phyloP scores from a whole-genome alignment of 495 filamentous ascomycete species.

The Lichenothelia convexa region DNA sequence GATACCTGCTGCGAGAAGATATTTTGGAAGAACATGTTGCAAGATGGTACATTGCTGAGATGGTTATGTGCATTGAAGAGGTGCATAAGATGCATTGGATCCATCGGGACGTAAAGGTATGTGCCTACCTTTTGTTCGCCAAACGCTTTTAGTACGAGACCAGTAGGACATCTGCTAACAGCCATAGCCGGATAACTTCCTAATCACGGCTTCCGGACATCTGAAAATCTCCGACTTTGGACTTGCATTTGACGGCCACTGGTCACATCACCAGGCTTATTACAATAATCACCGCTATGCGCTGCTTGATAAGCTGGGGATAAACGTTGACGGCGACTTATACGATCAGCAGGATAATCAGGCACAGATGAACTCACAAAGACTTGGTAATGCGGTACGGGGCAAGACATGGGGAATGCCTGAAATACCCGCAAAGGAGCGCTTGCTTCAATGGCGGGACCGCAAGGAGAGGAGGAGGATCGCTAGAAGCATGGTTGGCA shows the following conservation, averaged over 20 bases:
- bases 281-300: constrained; percentile 65
- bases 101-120: constrained; percentile 91
- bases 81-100: constrained; percentile 75
- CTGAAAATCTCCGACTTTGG: constrained; percentile 93
- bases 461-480: constrained; percentile 50
- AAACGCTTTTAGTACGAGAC: no score
- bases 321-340: constrained; percentile 55
- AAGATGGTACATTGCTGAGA: constrained; percentile 80
- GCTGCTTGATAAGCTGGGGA: constrained; percentile 54
- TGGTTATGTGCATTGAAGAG: constrained; percentile 89
- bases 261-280: constrained; percentile 76
- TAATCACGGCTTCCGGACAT: constrained; percentile 73
- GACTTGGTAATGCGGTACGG: constrained; percentile 24
- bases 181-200: constrained; percentile 91
- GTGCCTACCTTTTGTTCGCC: no score
- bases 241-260: constrained; percentile 84
- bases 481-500: constrained; percentile 79
- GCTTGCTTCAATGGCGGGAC: constrained; percentile 62
- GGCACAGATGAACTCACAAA: constrained; percentile 28
- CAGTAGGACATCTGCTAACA: no score
- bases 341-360: constrained; percentile 44
- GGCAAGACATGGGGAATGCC: constrained; percentile 8
- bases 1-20: constrained; percentile 64
- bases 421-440: constrained; percentile 22
- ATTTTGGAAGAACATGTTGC: constrained; percentile 59